Evolutionary conservation across 148 eudicot species (phyloP), one percentile per base, ranked within the genome.

Genomic region (Nepenthes mirabilis): DNA sequence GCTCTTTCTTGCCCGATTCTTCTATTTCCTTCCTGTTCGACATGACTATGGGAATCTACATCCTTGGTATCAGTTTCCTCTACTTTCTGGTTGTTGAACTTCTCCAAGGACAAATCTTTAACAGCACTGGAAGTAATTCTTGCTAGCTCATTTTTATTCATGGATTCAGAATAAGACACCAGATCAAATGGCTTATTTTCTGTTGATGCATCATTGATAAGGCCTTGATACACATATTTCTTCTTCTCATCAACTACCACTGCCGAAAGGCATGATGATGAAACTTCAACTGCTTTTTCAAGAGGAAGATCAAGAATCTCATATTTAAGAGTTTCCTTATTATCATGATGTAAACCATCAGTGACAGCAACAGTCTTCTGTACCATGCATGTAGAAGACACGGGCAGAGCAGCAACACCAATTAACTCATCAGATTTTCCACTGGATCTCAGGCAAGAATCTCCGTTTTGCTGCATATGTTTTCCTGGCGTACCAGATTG

Each of bases 351-450:
- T 14, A 37, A 48, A 40, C 36, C 53, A 43, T 6, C 56, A 37
- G 1, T 43, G 14, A 10, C 37, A 52, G 9, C 36, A 9, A 1
- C 4, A 40, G 45, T 65, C 33, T 47, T 58, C 56, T 58, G 60
- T 33, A 11, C 56, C 5, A 6, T 12, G 5, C 56, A 34, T 1
- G 56, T n/a, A 33, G 66, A 35, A 43, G 70, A 53, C 7, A 43
- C 57, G 57, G 68, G 55, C 11, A 36, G 35, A 33, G 47, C n/a
- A 45, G 56, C 48, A 9, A 11, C n/a, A 47, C 47, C 50, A 55
- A 32, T 47, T 1, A 23, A 47, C 34, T 63, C 65, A 54, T 58
- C 61, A 36, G 59, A 47, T 45, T 60, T 60, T 14, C 58, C 45
- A 23, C 48, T 55, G 57, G 36, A 49, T 52, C 45, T 61, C 55